A percentile compares a stretch with the other conserved stretches of the same genome.
phyloP scores from a whole-genome alignment of 1,139 yeast species.

The Scheffersomyces quercinus region DNA sequence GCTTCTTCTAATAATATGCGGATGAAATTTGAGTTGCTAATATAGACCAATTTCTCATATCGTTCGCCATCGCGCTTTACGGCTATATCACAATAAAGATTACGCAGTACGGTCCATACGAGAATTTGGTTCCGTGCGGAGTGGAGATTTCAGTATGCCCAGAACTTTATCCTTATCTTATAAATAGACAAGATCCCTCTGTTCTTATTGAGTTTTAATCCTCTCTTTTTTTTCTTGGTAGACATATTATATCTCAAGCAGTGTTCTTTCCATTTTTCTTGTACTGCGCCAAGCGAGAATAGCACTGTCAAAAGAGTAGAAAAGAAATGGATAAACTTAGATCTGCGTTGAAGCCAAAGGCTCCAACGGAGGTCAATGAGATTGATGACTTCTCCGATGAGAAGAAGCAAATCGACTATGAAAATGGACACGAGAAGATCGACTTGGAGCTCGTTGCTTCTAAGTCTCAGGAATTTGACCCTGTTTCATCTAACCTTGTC shows the following conservation, averaged over 20 bases:
- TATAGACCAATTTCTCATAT: not conserved
- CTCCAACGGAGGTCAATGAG: not conserved
- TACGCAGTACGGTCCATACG: not conserved
- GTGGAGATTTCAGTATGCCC: not conserved
- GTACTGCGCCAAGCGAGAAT: not conserved
- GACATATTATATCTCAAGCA: not conserved
- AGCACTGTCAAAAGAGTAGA: not conserved
- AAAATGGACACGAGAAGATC: slow-evolving; percentile 19
- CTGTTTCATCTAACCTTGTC: slow-evolving; percentile 28
- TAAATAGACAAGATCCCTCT: not conserved
- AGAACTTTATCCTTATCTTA: not conserved
- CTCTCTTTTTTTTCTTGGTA: not conserved
- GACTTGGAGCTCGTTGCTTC: slow-evolving; percentile 24
- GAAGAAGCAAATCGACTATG: slow-evolving; percentile 15
- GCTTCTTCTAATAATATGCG: too few relatives aligned
- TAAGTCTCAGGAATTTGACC: slow-evolving; percentile 38
- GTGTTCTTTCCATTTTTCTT: too few relatives aligned
- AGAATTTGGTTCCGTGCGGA: not conserved
- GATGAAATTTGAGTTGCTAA: too few relatives aligned
- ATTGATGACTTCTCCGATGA: slow-evolving; percentile 1
- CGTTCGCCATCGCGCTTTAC: not conserved
- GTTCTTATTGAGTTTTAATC: not conserved
- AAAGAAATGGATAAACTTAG: slow-evolving; percentile 20
- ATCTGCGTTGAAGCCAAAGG: slow-evolving; percentile 8
- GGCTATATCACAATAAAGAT: not conserved